Percentiles rank a stretch among this genome's conserved stretches.
phyloP scores from a whole-genome alignment of 2,329 filamentous ascomycete species.

The Basipetospora chlamydospora region DNA sequence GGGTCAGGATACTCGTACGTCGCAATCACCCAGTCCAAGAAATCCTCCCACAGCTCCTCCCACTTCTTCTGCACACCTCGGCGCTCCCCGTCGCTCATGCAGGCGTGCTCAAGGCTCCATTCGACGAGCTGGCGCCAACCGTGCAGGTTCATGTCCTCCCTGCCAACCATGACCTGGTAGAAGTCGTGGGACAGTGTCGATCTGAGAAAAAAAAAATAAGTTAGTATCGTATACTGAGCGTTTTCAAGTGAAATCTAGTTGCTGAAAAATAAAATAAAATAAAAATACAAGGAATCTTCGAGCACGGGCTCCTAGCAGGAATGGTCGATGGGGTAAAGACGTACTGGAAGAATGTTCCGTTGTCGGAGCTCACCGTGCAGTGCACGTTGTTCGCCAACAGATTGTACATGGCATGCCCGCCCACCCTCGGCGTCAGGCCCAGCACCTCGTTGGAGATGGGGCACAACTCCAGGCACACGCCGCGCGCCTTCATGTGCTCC shows the following conservation, averaged over 20 bases:
- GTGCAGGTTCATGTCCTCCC: constrained; percentile 48
- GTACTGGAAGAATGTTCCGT: constrained; percentile 50
- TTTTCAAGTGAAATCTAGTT: neutral
- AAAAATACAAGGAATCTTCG: too few relatives aligned
- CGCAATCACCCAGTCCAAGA: constrained; percentile 37
- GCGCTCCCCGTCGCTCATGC: constrained; percentile 30
- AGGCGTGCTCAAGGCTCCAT: constrained; percentile 50
- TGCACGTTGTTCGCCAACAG: constrained; percentile 59
- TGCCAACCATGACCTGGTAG: constrained; percentile 61
- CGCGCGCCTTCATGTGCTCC: constrained; percentile 45
- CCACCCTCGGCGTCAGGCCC: constrained; percentile 49
- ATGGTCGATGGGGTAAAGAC: neutral
- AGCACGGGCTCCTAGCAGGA: neutral
- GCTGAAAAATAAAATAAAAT: neutral
- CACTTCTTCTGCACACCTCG: constrained; percentile 27
- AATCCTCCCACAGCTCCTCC: constrained; percentile 40
- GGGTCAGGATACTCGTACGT: constrained; percentile 19
- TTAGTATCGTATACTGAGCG: neutral
- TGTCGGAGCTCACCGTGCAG: constrained; percentile 62
- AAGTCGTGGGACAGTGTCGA: constrained; percentile 63
- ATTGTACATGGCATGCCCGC: constrained; percentile 52
- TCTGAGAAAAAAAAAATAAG: constrained; percentile 21
- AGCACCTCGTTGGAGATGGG: constrained; percentile 67
- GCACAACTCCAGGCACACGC: constrained; percentile 60
- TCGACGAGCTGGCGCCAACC: constrained; percentile 55